Percentiles rank a stretch among this genome's conserved stretches.
These are phyloP conservation scores for Phytopythium cucurbitacearum DNA, from an alignment of 352 stramenopile genomes.

Conservation along the genomic window DNA sequence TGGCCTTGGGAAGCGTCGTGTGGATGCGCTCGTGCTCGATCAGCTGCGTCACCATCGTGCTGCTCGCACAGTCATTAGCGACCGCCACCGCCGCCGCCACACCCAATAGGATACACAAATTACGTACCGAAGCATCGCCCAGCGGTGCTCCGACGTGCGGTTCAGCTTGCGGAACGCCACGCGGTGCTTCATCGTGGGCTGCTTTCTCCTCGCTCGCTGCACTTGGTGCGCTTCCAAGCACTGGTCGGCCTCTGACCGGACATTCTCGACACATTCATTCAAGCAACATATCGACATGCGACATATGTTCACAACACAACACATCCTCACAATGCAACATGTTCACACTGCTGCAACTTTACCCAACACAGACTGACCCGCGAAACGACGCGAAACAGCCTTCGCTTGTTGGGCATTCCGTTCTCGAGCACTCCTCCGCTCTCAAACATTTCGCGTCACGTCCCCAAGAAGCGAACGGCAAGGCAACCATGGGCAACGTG, in stretches of 20 bases:
- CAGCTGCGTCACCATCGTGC: slow-evolving; percentile 96
- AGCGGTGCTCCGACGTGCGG: slow-evolving; percentile 91
- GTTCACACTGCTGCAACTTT: too few species aligned
- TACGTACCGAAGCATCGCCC: slow-evolving; percentile 92
- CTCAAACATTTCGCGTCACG: neutral
- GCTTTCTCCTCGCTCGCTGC: slow-evolving; percentile 8
- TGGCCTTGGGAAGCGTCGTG: slow-evolving; percentile 96
- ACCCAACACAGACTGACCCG: too few species aligned
- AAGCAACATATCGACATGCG: neutral
- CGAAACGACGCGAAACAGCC: slow-evolving; percentile 26
- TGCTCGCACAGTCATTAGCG: slow-evolving; percentile 14
- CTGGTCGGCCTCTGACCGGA: slow-evolving; percentile 9
- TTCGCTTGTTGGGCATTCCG: neutral
- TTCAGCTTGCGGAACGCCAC: slow-evolving; percentile 90
- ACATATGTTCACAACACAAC: too few species aligned
- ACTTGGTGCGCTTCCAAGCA: neutral
- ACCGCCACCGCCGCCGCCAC: neutral
- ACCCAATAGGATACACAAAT: neutral
- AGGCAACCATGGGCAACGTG: slow-evolving; percentile 55
- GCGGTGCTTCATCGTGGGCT: slow-evolving; percentile 70
- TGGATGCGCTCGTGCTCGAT: slow-evolving; percentile 97
- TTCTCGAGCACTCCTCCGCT: neutral
- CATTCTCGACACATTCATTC: slow-evolving; percentile 2
- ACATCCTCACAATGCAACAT: too few species aligned
- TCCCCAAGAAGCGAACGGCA: too few species aligned